phyloP scores from a whole-genome alignment of 1,284 basidiomycete genomes.

The Ceratobasidium sp. region DNA sequence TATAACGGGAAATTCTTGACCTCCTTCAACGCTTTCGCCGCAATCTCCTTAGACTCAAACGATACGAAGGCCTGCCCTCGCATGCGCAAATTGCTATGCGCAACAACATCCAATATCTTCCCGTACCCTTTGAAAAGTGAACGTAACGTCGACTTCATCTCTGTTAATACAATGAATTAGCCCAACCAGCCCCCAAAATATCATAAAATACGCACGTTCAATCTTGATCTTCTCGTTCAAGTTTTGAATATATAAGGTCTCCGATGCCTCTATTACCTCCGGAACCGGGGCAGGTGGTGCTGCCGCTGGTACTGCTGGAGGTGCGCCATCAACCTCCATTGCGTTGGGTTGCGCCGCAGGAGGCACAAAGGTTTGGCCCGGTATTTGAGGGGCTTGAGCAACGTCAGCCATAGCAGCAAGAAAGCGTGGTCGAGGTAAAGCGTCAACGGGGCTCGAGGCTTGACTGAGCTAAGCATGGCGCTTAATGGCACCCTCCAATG shows the following conservation, averaged over 20 bases:
- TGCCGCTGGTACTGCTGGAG: neutral
- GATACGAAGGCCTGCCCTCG: constrained; percentile 98
- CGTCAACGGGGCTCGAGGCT: neutral
- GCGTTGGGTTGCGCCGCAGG: constrained; percentile 17
- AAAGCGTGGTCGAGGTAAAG: constrained; percentile 4
- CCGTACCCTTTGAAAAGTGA: constrained; percentile 95
- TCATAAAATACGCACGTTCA: constrained; percentile 67
- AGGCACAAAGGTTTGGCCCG: constrained; percentile 40
- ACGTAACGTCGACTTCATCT: constrained; percentile 89
- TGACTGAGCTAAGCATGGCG: constrained; percentile 38
- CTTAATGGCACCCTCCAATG: constrained; percentile 6
- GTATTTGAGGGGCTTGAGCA: constrained; percentile 37
- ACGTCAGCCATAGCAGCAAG: constrained; percentile 32
- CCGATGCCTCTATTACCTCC: constrained; percentile 62
- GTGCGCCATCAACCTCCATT: constrained; percentile 38
- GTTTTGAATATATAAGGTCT: constrained; percentile 97
- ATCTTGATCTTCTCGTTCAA: constrained; percentile 97
- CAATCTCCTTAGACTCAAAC: constrained; percentile 84
- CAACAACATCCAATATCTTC: constrained; percentile 90
- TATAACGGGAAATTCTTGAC: constrained; percentile 96
- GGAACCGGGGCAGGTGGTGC: constrained; percentile 19
- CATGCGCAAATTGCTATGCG: constrained; percentile 95
- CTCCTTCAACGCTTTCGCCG: constrained; percentile 90
- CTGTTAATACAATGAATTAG: constrained; percentile 58
- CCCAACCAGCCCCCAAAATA: constrained; percentile 22